Evolutionary conservation across 2,329 filamentous ascomycete species (phyloP), one percentile per base, ranked within the genome.

Genomic region (Colletotrichum sp.): DNA sequence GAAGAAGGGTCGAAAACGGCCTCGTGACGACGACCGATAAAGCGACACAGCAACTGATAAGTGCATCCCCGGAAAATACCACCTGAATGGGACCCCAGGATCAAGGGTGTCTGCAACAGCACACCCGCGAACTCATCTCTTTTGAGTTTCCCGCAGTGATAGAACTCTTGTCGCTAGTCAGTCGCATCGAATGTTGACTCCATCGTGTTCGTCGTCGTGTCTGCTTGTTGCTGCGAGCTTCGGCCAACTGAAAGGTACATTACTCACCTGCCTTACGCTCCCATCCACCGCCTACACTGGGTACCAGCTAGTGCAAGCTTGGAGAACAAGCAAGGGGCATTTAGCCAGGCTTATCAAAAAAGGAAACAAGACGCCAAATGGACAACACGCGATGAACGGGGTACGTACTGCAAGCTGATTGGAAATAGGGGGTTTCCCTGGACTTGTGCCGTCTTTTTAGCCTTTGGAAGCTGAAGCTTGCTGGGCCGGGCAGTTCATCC

Each of bases 51-150:
- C 28, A 62, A 43, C 43, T 36, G 69, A 68, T 73, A 64, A 72
- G 69, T 24, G 38, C 69, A 68, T 68, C 73, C 73, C 73, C 69
- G 56, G 73, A 69, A 69, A 68, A 75, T 68, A 75, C 63, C 69
- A 72, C 69, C 73, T 69, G 56, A 64, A 73, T 34, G 63, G 63
- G 64, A 63, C 67, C 18, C 73, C 43, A 9, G 73, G 69, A 75
- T 73, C 73, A 73, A 59, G 73, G 73, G 34, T 73, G n/a, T 52
- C 24, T 36, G 38, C 26, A 34, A 34, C 32, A 64, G 63, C 70
- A 64, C 24, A 67, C 63, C 48, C 43, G 63, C 34, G 21, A 38
- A 24, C 62, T 72, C 72, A 72, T 73, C 73, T 75, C 63, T 52
- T 70, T 70, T 70, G 56, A 73, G 55, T 72, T 71, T 75, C 48